Percentiles rank a stretch among this genome's conserved stretches.
These are phyloP conservation scores for Claviceps humidiphila DNA, from an alignment of 2,329 filamentous ascomycete species.

Conservation along the genomic window DNA sequence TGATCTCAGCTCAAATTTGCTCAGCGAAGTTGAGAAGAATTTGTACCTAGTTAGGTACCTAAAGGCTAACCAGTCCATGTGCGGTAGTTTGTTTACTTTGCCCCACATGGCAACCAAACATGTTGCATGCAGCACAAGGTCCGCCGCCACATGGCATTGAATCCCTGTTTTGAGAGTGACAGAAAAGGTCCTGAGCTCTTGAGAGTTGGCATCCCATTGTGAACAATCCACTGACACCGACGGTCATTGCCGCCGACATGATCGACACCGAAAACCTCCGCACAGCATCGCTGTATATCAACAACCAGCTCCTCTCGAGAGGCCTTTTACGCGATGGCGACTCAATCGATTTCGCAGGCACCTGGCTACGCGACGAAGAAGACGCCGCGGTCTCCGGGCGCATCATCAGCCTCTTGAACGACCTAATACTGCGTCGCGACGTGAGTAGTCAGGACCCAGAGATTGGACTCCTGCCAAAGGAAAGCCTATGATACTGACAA, in stretches of 20 bases:
- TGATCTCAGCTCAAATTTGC: slow-evolving; percentile 8
- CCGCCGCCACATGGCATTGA: slow-evolving; percentile 1
- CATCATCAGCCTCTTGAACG: slow-evolving; percentile 88
- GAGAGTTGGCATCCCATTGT: too few relatives aligned
- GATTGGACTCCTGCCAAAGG: too few relatives aligned
- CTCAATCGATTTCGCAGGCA: slow-evolving; percentile 69
- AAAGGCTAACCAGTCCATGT: not conserved
- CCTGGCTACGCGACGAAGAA: slow-evolving; percentile 46
- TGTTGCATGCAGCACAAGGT: slow-evolving; percentile 6
- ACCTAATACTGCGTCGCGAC: slow-evolving; percentile 80
- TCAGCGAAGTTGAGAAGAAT: slow-evolving; percentile 9
- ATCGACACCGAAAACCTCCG: slow-evolving; percentile 48
- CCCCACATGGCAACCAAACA: slow-evolving; percentile 21
- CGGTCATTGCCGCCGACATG: slow-evolving; percentile 22
- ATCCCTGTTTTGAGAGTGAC: not conserved
- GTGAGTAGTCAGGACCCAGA: slow-evolving; percentile 31
- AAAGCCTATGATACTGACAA: too few relatives aligned
- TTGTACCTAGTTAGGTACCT: too few relatives aligned
- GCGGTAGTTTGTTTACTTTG: slow-evolving; percentile 24
- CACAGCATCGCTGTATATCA: slow-evolving; percentile 58
- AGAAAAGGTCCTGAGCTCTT: not conserved
- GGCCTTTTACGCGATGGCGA: slow-evolving; percentile 55
- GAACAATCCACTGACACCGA: not conserved
- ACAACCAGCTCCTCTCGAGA: slow-evolving; percentile 55
- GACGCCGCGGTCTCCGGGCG: slow-evolving; percentile 56